A percentile compares a stretch with the other conserved stretches of the same genome.
Conservation (phyloP, 495 filamentous ascomycete genomes). For the Hypoxylon lienhwacheense region DNA sequence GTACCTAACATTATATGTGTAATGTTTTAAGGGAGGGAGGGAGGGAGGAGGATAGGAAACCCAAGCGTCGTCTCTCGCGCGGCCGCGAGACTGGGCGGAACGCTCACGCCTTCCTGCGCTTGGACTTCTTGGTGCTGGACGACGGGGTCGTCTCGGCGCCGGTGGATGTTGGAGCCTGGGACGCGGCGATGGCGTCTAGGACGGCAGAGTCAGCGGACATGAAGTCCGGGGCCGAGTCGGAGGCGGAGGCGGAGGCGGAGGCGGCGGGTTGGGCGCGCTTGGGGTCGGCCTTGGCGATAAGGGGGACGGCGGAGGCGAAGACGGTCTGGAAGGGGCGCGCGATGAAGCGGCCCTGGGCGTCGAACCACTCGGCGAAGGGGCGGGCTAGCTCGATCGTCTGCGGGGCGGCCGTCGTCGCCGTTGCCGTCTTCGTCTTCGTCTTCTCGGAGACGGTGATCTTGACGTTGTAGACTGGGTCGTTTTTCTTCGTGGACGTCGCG, state of each 20-base stretch:
- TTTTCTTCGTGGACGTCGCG: slow-evolving; percentile 68
- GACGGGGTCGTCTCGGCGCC: slow-evolving; percentile 28
- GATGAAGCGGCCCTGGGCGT: slow-evolving; percentile 77
- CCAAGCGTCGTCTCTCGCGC: slow-evolving; percentile 14
- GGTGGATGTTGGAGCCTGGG: slow-evolving; percentile 31
- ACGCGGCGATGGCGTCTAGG: slow-evolving; percentile 45
- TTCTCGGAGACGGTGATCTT: slow-evolving; percentile 66
- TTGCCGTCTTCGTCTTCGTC: too few species aligned
- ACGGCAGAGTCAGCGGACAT: slow-evolving; percentile 44
- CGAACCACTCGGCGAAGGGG: slow-evolving; percentile 86
- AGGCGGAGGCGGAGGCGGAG: too few species aligned
- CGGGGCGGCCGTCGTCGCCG: slow-evolving; percentile 41
- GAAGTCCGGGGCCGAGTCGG: slow-evolving; percentile 24
- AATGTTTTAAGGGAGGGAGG: too few species aligned
- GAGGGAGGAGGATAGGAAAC: background rate
- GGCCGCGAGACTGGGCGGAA: too few species aligned
- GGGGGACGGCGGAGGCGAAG: slow-evolving; percentile 68
- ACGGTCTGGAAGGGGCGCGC: slow-evolving; percentile 80
- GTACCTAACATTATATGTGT: too few species aligned
- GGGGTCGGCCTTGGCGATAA: slow-evolving; percentile 69
- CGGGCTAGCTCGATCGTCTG: slow-evolving; percentile 57
- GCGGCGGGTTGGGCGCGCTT: slow-evolving; percentile 47
- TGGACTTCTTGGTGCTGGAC: slow-evolving; percentile 45
- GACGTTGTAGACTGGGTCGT: slow-evolving; percentile 76
- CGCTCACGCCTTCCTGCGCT: slow-evolving; percentile 54